These are phyloP conservation scores for Endoconidiophora polonica DNA, from an alignment of 2,329 filamentous ascomycete species.

Conservation along the genomic window DNA sequence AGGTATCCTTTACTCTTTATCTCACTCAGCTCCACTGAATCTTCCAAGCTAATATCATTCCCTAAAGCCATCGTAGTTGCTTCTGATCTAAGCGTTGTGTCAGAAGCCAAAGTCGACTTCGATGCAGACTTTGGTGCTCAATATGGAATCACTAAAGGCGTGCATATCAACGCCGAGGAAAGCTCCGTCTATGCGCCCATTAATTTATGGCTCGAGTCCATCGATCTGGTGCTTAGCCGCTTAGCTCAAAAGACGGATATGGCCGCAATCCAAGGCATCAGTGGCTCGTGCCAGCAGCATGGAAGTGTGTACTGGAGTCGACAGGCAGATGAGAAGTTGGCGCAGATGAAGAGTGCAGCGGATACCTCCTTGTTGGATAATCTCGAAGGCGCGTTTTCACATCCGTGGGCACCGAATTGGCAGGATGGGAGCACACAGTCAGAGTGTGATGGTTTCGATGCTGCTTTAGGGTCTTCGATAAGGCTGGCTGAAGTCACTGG, in stretches of 20 bases:
- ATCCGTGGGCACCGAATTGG: constrained; percentile 89
- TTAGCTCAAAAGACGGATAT: constrained; percentile 53
- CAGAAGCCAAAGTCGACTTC: constrained; percentile 87
- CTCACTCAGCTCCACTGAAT: not conserved
- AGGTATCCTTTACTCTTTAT: constrained; percentile 30
- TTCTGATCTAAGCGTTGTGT: constrained; percentile 61
- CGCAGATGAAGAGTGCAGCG: constrained; percentile 34
- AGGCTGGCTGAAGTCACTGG: constrained; percentile 66
- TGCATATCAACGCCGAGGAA: constrained; percentile 63
- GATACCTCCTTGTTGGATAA: constrained; percentile 52
- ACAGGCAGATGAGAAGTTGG: constrained; percentile 49
- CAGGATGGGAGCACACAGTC: constrained; percentile 89
- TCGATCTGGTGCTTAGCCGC: constrained; percentile 67
- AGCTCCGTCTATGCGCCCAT: constrained; percentile 88
- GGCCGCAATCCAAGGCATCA: constrained; percentile 59
- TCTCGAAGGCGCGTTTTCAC: constrained; percentile 56
- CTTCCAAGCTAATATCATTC: constrained; percentile 7
- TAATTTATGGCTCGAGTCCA: constrained; percentile 82
- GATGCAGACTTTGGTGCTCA: constrained; percentile 60
- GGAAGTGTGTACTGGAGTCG: constrained; percentile 87
- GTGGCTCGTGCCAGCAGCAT: constrained; percentile 91
- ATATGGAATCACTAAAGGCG: constrained; percentile 76
- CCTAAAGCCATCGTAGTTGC: constrained; percentile 60
- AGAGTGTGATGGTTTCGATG: constrained; percentile 82
- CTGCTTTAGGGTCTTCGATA: constrained; percentile 45